Base-by-base conservation (phyloP, 345 rosid genomes). In the Pseudoturritis turrita region DNA sequence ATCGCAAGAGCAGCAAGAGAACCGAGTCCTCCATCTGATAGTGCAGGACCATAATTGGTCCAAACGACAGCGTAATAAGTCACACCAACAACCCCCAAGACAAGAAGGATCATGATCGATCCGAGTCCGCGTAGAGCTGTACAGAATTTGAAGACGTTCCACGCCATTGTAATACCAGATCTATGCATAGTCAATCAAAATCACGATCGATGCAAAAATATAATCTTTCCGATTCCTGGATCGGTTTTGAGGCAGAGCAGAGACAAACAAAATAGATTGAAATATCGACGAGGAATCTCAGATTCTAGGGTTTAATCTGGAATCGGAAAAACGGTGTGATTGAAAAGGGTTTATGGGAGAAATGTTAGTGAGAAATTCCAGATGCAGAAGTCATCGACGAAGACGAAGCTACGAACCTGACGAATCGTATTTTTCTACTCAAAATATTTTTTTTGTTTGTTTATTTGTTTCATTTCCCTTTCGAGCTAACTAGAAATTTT, bases 81-180 rank as follows among this genome's bases (percentile, higher is more conserved):
- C 35, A 95, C 99, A 37, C 97, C 96, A 7, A 95, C 94, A 73
- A 95, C 86, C 0, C 97, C 99, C 7, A 95, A 86, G 29, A 95
- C 98, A 69, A 92, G 63, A 64, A 95, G 80, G 89, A 95, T 89
- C 99, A 95, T 95, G 86, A 92, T 92, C 72, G 97, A 92, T 35
- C 98, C 99, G n/a, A 95, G 86, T 59, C 97, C 97, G 17, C 98
- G 82, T 52, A 92, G 77, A 63, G 96, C 97, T 12, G 98, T 92
- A 71, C 99, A 95, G 74, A 95, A 92, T 72, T 82, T 89, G 87
- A 95, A 95, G 57, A 95, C 98, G 82, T 95, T 92, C 99, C 99
- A 95, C 26, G 99, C 99, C 99, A 95, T 95, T 59, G 85, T 70
- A 67, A 85, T 88, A 37, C 97, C 96, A 78, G 98, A 91, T 91